A percentile compares a stretch with the other conserved stretches of the same genome.
Evolutionary conservation across 441 rosid species (phyloP).

Genomic region (Pelargonium fulgidum): DNA sequence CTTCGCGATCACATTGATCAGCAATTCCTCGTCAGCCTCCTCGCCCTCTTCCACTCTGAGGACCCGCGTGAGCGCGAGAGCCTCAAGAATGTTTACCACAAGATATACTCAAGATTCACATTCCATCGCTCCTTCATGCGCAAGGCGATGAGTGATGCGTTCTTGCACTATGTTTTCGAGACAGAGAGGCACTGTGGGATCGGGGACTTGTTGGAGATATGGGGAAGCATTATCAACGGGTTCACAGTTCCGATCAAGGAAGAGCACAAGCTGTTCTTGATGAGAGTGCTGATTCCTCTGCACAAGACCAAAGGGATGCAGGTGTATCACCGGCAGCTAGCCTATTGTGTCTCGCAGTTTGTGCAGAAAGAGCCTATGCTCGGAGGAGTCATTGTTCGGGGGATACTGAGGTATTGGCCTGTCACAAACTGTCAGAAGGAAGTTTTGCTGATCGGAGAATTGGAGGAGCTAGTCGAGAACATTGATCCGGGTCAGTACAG

Average conservation of each 20-base stretch:
- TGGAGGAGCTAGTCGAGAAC: slow-evolving; percentile 80
- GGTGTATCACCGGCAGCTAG: slow-evolving; percentile 71
- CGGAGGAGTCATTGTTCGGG: slow-evolving; percentile 66
- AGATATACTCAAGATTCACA: slow-evolving; percentile 14
- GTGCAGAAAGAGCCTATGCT: slow-evolving; percentile 82
- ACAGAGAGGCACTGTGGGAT: slow-evolving; percentile 18
- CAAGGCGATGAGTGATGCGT: slow-evolving; percentile 68
- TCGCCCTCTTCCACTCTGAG: slow-evolving; percentile 76
- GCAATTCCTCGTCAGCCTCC: slow-evolving; percentile 63
- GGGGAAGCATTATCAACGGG: slow-evolving; percentile 18
- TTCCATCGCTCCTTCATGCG: slow-evolving; percentile 49
- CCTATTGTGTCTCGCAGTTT: slow-evolving; percentile 76
- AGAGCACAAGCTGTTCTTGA: slow-evolving; percentile 79
- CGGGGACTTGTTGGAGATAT: slow-evolving; percentile 18
- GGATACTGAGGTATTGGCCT: slow-evolving; percentile 77
- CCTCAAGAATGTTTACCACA: slow-evolving; percentile 58
- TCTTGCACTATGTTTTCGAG: slow-evolving; percentile 52
- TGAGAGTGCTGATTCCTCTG: slow-evolving; percentile 69
- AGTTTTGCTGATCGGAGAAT: slow-evolving; percentile 58
- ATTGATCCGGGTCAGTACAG: slow-evolving; percentile 66
- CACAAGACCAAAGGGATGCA: slow-evolving; percentile 75
- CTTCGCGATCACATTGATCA: slow-evolving; percentile 69
- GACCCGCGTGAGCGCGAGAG: slow-evolving; percentile 86
- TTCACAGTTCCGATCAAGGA: slow-evolving; percentile 86
- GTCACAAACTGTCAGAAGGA: slow-evolving; percentile 46